A percentile compares a stretch with the other conserved stretches of the same genome.
phyloP scores from a whole-genome alignment of 164 flowering plant species.

The Santalum album region DNA sequence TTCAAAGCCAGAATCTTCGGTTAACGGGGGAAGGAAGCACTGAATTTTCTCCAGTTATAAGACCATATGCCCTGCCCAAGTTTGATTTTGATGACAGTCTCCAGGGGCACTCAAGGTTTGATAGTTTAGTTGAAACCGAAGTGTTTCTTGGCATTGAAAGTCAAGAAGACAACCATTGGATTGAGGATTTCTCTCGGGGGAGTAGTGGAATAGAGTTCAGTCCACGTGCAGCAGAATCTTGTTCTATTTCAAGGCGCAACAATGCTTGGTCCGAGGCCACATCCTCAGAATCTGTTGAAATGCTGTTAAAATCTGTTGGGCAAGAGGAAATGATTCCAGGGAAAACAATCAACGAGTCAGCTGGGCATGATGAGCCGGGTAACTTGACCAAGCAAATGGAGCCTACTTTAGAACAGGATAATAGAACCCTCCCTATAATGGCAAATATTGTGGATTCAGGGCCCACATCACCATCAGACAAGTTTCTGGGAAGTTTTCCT shows the following conservation, averaged over 20 bases:
- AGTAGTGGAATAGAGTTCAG: slow-evolving; percentile 66
- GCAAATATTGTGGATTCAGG: slow-evolving; percentile 18
- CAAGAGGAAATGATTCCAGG: slow-evolving; percentile 68
- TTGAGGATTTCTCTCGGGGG: slow-evolving; percentile 71
- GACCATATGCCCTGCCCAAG: slow-evolving; percentile 63
- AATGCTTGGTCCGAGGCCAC: slow-evolving; percentile 99
- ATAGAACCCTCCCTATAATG: slow-evolving; percentile 14
- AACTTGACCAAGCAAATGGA: slow-evolving; percentile 38
- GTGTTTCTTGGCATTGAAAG: slow-evolving; percentile 76
- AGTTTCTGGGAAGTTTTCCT: slow-evolving; percentile 15
- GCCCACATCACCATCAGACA: slow-evolving; percentile 23
- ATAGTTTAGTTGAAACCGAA: slow-evolving; percentile 78
- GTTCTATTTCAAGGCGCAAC: slow-evolving; percentile 64
- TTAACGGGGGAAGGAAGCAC: slow-evolving; percentile 71
- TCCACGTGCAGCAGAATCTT: slow-evolving; percentile 64
- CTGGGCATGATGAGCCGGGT: slow-evolving; percentile 35
- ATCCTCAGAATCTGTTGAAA: slow-evolving; percentile 95
- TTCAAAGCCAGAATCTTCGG: slow-evolving; percentile 66
- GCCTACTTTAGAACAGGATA: slow-evolving; percentile 24
- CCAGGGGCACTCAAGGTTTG: slow-evolving; percentile 68
- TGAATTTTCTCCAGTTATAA: slow-evolving; percentile 54
- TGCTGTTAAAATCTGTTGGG: slow-evolving; percentile 88
- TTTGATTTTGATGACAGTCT: slow-evolving; percentile 66
- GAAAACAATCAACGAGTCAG: slow-evolving; percentile 34
- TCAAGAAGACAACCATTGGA: slow-evolving; percentile 87